Base-by-base conservation (phyloP, 768 basidiomycete genomes). In the Lentinus brumalis region DNA sequence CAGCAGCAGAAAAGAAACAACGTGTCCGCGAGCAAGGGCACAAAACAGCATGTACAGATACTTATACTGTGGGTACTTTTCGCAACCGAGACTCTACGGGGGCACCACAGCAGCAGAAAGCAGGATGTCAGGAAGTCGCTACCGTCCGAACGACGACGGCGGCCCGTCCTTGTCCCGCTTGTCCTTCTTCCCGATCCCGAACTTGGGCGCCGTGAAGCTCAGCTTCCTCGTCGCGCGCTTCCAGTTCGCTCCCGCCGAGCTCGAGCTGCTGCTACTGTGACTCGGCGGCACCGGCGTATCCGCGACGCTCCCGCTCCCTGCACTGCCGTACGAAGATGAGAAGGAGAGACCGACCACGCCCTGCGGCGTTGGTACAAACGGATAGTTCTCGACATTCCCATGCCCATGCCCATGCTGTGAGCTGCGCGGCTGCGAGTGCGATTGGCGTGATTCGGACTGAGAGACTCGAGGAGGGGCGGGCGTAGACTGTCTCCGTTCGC, bases 151-250 rank as follows among this genome's bases (percentile, higher is more conserved):
- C 6, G 50, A 3, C 15, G 50, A 51, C 9, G 50, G 51, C 11
- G 41, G 29, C 42, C 47, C 11, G 31, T 64, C 52, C 38, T 77
- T 70, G 71, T 75, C 85, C 56, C 86, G 83, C 70, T 81, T 79
- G 45, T 74, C 73, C 74, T 82, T 71, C 79, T 81, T 76, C 79
- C 82, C 69, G 63, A 90, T 82, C 51, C 75, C 77, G 1, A 83
- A 75, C 65, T 85, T 83, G 51, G 86, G 84, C 52, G 82, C 79
- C 26, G 81, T 81, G 58, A 91, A 71, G 70, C 90, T 92, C 73
- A 92, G 73, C 75, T 92, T 91, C 57, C 88, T 78, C 67, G 76
- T 80, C 60, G 83, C 77, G 44, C 76, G 75, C 68, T 76, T 82
- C 58, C 75, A 62, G n/a, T 67, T 66, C 4, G 12, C 52, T 32